These are phyloP conservation scores for Vitis labrusca DNA, from an alignment of 164 flowering plant genomes.

Conservation along the genomic window DNA sequence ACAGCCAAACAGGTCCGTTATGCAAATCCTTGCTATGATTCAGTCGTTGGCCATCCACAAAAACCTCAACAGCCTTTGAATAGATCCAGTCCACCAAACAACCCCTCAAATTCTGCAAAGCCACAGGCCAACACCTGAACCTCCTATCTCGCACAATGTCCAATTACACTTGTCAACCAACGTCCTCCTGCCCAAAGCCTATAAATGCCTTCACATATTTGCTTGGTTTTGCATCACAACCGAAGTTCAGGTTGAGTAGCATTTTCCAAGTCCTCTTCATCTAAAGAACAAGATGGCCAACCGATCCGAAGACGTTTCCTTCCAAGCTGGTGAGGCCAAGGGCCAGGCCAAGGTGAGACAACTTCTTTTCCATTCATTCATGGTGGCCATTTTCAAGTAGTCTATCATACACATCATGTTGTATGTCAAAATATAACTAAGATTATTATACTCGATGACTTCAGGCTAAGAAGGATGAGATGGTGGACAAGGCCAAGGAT, in stretches of 20 bases:
- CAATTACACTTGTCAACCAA: background rate
- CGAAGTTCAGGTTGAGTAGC: background rate
- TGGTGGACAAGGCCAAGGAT: conserved; percentile 6
- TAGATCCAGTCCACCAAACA: background rate
- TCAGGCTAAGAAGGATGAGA: conserved; percentile 4
- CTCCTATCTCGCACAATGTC: background rate
- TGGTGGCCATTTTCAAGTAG: too few relatives aligned
- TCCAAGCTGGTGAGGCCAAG: conserved; percentile 9
- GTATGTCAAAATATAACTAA: background rate
- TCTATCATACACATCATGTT: background rate
- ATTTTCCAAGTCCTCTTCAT: too few relatives aligned
- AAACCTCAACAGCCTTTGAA: conserved; percentile 5
- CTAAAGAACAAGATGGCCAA: background rate
- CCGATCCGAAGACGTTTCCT: conserved; percentile 1
- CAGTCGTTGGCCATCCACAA: background rate
- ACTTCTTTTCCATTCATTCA: background rate
- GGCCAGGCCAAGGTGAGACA: conserved; percentile 4
- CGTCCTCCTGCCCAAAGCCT: background rate
- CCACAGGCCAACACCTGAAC: background rate
- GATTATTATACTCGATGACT: background rate
- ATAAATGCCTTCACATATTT: background rate
- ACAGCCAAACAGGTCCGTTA: background rate
- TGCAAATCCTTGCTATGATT: background rate
- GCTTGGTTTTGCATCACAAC: background rate
- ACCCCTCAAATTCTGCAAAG: background rate